phyloP scores from a whole-genome alignment of 2,329 filamentous ascomycete genomes.

The Fusarium sp. region DNA sequence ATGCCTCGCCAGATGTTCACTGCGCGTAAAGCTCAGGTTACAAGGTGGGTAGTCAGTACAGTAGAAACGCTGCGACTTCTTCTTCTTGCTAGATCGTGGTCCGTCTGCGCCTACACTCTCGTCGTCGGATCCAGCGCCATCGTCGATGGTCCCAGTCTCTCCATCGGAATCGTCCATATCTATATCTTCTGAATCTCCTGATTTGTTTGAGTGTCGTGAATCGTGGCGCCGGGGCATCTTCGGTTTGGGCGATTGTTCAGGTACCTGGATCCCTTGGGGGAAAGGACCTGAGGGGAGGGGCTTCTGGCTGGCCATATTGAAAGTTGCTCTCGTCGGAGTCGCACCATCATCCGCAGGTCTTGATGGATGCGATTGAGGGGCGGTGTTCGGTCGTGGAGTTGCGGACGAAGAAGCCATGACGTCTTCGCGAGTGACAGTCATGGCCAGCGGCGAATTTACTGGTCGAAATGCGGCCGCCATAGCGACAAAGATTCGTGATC shows the following conservation, averaged over 20 bases:
- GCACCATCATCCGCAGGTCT: constrained; percentile 60
- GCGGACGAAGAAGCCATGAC: constrained; percentile 55
- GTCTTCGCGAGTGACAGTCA: constrained; percentile 53
- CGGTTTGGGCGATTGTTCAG: constrained; percentile 59
- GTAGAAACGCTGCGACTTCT: constrained; percentile 95
- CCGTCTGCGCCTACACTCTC: constrained; percentile 74
- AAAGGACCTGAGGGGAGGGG: constrained; percentile 68
- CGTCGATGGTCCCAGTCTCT: constrained; percentile 65
- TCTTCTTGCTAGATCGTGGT: constrained; percentile 87
- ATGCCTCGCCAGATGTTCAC: constrained; percentile 93
- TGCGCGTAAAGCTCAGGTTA: constrained; percentile 93
- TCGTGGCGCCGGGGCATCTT: constrained; percentile 59
- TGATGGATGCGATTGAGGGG: constrained; percentile 50
- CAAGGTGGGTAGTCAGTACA: constrained; percentile 96
- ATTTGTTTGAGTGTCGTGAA: constrained; percentile 72
- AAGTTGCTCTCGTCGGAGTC: constrained; percentile 74
- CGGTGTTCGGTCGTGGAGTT: constrained; percentile 55
- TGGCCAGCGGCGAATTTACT: constrained; percentile 60
- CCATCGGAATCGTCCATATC: constrained; percentile 83
- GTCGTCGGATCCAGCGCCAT: constrained; percentile 71
- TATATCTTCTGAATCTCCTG: constrained; percentile 75
- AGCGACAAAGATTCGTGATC: constrained; percentile 41
- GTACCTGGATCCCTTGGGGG: constrained; percentile 63
- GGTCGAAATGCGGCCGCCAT: constrained; percentile 66
- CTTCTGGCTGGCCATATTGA: constrained; percentile 64